These are phyloP conservation scores for Boletus sp. DNA, from an alignment of 768 basidiomycete species.

Conservation along the genomic window DNA sequence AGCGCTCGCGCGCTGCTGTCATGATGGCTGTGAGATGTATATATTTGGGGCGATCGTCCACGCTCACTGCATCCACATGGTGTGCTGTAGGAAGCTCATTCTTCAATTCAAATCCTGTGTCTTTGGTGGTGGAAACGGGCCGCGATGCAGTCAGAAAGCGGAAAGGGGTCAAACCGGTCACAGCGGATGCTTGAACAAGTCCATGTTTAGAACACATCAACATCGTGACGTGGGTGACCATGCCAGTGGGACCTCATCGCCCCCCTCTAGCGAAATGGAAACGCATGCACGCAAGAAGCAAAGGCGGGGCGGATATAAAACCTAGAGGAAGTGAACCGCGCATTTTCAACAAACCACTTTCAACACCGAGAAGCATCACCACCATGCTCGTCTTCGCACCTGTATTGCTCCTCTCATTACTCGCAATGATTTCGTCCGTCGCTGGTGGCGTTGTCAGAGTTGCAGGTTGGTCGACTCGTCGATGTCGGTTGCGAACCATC, in stretches of 20 bases:
- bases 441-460: conserved; percentile 2
- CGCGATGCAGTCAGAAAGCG: neutral
- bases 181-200: neutral
- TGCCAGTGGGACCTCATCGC: neutral
- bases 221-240: neutral
- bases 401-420: conserved; percentile 9
- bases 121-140: neutral
- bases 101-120: conserved; percentile 3
- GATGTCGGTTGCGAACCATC: neutral
- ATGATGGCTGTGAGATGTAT: neutral
- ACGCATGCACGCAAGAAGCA: neutral
- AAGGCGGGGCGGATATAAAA: conserved; percentile 10
- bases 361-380: neutral
- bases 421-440: conserved; percentile 9
- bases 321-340: neutral
- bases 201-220: neutral
- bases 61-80: neutral
- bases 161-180: neutral
- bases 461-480: conserved; percentile 5
- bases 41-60: neutral
- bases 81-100: neutral
- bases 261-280: neutral
- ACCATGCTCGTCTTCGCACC: conserved; percentile 14
- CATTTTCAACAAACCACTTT: neutral
- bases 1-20: neutral